Base-by-base conservation (phyloP, 148 eudicot species). In the Cornus florida region DNA sequence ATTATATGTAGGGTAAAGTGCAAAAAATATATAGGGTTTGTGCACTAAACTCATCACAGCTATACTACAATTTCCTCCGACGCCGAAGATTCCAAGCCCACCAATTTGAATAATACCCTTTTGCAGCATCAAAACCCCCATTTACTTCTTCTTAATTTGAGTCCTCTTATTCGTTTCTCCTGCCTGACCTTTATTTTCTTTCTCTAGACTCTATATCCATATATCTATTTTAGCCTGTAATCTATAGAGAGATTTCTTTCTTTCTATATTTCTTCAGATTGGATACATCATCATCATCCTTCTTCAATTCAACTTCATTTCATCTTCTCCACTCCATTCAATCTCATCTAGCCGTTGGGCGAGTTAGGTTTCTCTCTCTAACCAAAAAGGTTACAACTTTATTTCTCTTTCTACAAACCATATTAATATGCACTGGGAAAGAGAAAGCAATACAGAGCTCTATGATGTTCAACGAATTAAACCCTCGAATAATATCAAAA, bases 281-380 rank as follows among this genome's bases (percentile, higher is more conserved):
- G 84, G 84, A 82, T 72, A 67, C 56, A 82, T 82, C 38, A 68
- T 57, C 46, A 41, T 5, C 46, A 41, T 41, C 46, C 0, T 41
- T 41, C 46, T 10, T 12, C 71, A 72, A 69, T 56, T 82, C 80
- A 53, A 38, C 41, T 64, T 77, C 28, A n/a, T 53, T 39, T 70
- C 43, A 9, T 79, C 74, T 79, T 9, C 39, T 64, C 28, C 32
- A 53, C 70, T 83, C 72, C 33, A 77, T 71, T 83, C 77, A 77
- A 50, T 78, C 87, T 31, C 82, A 74, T 79, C 33, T 48, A n/a
- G n/a, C n/a, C n/a, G n/a, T n/a, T n/a, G n/a, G n/a, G n/a, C n/a
- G n/a, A n/a, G n/a, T n/a, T n/a, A n/a, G n/a, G n/a, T n/a, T n/a
- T n/a, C n/a, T n/a, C n/a, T n/a, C n/a, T n/a, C n/a, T n/a, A n/a